These are phyloP conservation scores for Psilocybe subaeruginosa DNA, from an alignment of 768 basidiomycete genomes.

Conservation along the genomic window DNA sequence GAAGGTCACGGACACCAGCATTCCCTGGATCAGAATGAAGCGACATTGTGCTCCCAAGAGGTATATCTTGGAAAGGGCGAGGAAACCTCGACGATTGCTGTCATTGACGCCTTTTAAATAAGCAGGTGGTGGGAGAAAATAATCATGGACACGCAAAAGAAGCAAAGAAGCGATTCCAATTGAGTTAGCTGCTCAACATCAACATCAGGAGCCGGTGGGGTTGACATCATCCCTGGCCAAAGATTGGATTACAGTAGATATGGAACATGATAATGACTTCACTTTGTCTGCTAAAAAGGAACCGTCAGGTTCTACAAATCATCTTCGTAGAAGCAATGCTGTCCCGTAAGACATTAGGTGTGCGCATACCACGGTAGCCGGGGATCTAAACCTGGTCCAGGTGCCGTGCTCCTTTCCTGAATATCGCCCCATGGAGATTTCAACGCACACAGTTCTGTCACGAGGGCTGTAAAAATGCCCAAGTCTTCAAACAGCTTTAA, in stretches of 20 bases:
- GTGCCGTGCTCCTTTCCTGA: background rate
- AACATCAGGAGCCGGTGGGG: background rate
- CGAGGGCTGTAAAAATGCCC: background rate
- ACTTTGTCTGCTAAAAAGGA: background rate
- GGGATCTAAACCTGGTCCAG: background rate
- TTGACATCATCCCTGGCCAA: background rate
- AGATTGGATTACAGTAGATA: background rate
- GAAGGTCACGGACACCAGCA: constrained; percentile 12
- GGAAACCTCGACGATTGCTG: background rate
- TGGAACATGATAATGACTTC: background rate
- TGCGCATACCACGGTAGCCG: background rate
- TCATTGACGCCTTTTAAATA: background rate
- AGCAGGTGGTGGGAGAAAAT: constrained; percentile 1
- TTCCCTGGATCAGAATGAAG: constrained; percentile 11
- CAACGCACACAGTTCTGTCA: background rate
- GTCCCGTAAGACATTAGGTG: background rate
- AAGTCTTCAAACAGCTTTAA: no score
- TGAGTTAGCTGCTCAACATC: background rate
- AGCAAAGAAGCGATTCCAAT: background rate
- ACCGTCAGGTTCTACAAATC: no score
- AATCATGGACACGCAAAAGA: background rate
- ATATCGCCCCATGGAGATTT: background rate
- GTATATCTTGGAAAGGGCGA: background rate
- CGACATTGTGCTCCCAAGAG: constrained; percentile 11
- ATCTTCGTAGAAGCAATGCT: no score